Base-by-base conservation (phyloP, 2,329 filamentous ascomycete genomes). In the Hymenoscyphus salicellus region DNA sequence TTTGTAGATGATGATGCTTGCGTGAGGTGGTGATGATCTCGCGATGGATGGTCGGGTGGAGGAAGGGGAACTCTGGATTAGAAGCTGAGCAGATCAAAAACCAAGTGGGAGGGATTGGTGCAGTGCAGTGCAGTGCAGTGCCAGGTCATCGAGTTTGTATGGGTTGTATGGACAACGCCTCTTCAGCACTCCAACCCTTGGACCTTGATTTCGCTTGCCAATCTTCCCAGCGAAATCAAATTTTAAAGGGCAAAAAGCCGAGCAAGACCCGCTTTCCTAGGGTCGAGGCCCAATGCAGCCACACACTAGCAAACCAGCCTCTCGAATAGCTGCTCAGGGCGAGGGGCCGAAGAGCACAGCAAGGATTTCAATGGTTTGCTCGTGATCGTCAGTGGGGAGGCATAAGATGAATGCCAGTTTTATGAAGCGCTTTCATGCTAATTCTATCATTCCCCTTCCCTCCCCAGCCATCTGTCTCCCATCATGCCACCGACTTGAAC, bases 371-470 rank as follows among this genome's bases (percentile, higher is more conserved):
- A 30, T 60, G 36, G 36, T 11, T n/a, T 26, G 56, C 56, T 38
- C 5, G 32, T 26, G 20, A 49, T 49, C 46, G 46, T 20, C 56
- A 20, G 30, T 17, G 30, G 33, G 26, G 30, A 38, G 7, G 46
- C 16, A 41, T 38, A 26, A 55, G 20, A 20, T 30, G 60, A 33
- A 6, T 55, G 30, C 20, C 58, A 17, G 61, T 63, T 63, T 63
- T 55, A 63, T 58, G 61, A 63, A 63, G 61, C 61, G 61, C 61
- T 63, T 63, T 38, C 61, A 62, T 62, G 61, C 60, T 28, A 20
- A 55, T 28, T 16, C 26, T n/a, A n/a, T 36, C 46, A 26, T 30
- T 28, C 23, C 32, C 11, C 20, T 2, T 7, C 52, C 28, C 10
- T 17, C 41, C 20, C 3, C 41, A 46, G 41, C n/a, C n/a, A n/a